Evolutionary conservation across 2,329 filamentous ascomycete genomes (phyloP).

Genomic region (Colletotrichum sp.): DNA sequence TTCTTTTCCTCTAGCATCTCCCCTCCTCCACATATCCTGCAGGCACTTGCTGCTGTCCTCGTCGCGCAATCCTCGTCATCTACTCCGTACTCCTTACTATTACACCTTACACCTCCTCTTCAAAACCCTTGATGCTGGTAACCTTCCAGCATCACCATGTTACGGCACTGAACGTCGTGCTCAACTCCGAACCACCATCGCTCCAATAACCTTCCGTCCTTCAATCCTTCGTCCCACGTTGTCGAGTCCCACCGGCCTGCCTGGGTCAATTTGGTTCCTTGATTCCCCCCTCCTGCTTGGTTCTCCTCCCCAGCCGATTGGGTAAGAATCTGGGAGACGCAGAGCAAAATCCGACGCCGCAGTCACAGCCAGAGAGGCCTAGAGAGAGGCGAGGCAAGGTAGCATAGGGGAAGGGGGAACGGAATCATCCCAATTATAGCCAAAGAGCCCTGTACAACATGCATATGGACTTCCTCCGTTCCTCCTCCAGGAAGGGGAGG

Average conservation of each 20-base stretch:
- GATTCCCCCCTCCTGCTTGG: conserved; percentile 2
- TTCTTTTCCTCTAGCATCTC: background rate
- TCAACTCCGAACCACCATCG: conserved; percentile 1
- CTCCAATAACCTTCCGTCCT: conserved; percentile 6
- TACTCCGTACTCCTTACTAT: background rate
- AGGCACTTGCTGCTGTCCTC: conserved; percentile 11
- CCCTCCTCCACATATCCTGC: background rate
- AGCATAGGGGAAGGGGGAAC: background rate
- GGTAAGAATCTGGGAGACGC: background rate
- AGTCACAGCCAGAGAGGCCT: background rate
- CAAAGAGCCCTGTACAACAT: background rate
- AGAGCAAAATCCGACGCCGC: background rate
- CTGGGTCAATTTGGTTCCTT: conserved; percentile 1
- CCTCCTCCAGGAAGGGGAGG: conserved; percentile 42
- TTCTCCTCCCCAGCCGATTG: conserved; percentile 7
- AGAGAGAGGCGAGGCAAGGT: background rate
- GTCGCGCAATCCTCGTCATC: conserved; percentile 15
- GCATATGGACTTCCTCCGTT: conserved; percentile 25
- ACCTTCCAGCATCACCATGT: conserved; percentile 1
- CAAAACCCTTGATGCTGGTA: conserved; percentile 21
- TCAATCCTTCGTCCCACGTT: conserved; percentile 11
- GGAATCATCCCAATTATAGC: background rate
- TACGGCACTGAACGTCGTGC: conserved; percentile 10
- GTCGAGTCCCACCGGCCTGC: conserved; percentile 8
- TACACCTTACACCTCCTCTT: background rate